Evolutionary conservation across 305 asterid genomes (phyloP).

Genomic region (Fraxinus sp.): DNA sequence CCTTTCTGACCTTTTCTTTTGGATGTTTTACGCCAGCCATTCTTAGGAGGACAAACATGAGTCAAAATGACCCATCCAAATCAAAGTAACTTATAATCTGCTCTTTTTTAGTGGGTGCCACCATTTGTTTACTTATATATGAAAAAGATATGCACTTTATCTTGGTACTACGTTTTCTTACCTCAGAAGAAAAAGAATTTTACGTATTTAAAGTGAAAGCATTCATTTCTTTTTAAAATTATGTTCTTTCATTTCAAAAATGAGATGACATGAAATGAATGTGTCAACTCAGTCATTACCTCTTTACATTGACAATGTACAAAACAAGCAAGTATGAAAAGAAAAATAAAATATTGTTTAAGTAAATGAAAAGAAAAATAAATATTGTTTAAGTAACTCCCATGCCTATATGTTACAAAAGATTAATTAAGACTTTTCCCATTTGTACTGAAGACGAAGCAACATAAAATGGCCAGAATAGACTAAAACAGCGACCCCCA

Average conservation of each 20-base stretch:
- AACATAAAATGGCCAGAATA: no score
- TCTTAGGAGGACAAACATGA: neutral
- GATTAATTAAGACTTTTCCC: no score
- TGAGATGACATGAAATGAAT: neutral
- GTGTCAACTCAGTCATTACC: neutral
- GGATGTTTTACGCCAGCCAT: no score
- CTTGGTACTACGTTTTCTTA: neutral
- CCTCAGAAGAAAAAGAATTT: neutral
- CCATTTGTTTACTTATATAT: neutral
- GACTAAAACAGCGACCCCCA: no score
- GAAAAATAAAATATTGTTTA: neutral
- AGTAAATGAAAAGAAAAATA: no score
- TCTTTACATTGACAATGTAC: neutral
- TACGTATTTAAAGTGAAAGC: neutral
- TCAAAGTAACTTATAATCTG: neutral
- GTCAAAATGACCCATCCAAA: neutral
- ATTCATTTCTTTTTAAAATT: neutral
- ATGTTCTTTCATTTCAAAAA: neutral
- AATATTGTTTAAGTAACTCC: neutral
- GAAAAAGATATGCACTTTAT: neutral
- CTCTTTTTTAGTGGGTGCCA: neutral
- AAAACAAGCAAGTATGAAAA: neutral
- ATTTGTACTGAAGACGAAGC: no score
- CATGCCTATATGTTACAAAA: neutral
- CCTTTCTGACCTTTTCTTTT: neutral